These are phyloP conservation scores for Onygenales sp. DNA, from an alignment of 2,329 filamentous ascomycete genomes.

Conservation along the genomic window DNA sequence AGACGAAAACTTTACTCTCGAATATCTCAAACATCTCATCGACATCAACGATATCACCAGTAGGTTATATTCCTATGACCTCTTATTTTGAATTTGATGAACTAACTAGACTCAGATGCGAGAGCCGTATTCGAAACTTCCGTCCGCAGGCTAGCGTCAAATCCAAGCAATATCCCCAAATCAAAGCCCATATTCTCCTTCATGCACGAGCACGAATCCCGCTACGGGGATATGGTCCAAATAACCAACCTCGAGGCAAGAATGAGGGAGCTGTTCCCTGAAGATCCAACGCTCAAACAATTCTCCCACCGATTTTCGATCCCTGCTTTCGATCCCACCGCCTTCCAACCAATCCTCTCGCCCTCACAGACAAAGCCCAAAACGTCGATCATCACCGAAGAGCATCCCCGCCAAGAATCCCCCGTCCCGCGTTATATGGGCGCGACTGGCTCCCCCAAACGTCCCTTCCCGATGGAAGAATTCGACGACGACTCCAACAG, in stretches of 20 bases:
- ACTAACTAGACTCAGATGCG: conserved; percentile 53
- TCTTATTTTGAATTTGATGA: not conserved
- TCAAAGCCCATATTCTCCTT: conserved; percentile 80
- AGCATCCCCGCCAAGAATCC: conserved; percentile 23
- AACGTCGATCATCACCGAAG: conserved; percentile 15
- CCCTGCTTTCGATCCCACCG: conserved; percentile 69
- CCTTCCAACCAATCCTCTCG: conserved; percentile 74
- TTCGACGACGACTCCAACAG: conserved; percentile 58
- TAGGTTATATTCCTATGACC: conserved; percentile 40
- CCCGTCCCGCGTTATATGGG: conserved; percentile 23
- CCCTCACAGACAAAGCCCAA: conserved; percentile 63
- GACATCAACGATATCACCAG: conserved; percentile 87
- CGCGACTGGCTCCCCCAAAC: conserved; percentile 34
- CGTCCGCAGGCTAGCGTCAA: conserved; percentile 69
- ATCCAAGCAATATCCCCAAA: conserved; percentile 62
- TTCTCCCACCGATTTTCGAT: conserved; percentile 70
- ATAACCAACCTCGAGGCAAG: conserved; percentile 84
- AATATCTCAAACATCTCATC: conserved; percentile 92
- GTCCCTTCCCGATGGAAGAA: conserved; percentile 58
- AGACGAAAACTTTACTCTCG: conserved; percentile 84
- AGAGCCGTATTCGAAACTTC: conserved; percentile 94
- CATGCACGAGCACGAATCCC: conserved; percentile 91
- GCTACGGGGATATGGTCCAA: conserved; percentile 85
- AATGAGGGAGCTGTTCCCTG: conserved; percentile 88
- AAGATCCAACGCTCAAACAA: conserved; percentile 65